Base-by-base conservation (phyloP, 1,139 yeast genomes). In the Pichia norvegensis region DNA sequence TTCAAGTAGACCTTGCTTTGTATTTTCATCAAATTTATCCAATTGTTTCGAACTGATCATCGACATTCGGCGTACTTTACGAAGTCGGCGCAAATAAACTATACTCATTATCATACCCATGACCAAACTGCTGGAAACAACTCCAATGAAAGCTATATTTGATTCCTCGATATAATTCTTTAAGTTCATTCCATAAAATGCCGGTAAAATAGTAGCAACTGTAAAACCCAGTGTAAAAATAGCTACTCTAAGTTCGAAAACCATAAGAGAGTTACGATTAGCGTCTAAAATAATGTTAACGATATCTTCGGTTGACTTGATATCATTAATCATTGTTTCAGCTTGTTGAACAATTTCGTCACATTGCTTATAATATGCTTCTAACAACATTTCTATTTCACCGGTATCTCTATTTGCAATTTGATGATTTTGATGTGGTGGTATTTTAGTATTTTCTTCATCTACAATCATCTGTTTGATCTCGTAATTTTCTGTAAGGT, bases 281-380 rank as follows among this genome's bases (percentile, higher is more conserved):
- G 98, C 88, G 64, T 94, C 99, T 46, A 94, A 67, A 48, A 94
- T 87, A 57, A 94, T 92, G 62, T 94, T 94, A 49, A 88, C 94
- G 58, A 94, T 88, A 61, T 94, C 99, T 61, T 94, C 98, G 0
- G 99, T 92, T 16, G 95, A 87, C 52, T 82, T 78, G 55, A 94
- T 92, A 64, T 92, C 95, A 53, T 81, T 77, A 33, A 86, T 79
- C 46, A 88, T 68, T 31, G 90, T 82, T 42, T 87, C 95, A 0
- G 95, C 84, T 48, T 87, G 88, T 62, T 92, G 99, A 3, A 92
- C 98, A 58, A 87, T 85, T 65, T 94, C 98, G 59, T 94, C 98
- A 63, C 95, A 85, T 58, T 92, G 97, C 50, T 87, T 85, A 66
- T 87, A 88, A 66, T 94, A 94, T 0, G 96, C 79, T 61, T 94